Conservation (phyloP, 2,329 filamentous ascomycete genomes). For the Elsinoe batatas region DNA sequence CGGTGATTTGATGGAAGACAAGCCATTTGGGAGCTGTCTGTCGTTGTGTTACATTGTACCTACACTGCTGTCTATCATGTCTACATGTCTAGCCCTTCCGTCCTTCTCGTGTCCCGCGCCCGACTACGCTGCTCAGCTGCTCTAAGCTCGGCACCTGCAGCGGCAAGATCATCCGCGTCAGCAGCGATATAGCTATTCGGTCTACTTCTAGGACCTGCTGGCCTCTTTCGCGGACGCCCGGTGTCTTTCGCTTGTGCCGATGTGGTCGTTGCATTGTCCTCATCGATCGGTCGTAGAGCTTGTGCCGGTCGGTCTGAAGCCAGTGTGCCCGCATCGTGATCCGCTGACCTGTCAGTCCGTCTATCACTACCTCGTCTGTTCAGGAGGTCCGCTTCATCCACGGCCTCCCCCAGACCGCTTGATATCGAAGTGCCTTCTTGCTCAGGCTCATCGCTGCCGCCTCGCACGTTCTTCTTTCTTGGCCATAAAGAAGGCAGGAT, state of each 20-base stretch:
- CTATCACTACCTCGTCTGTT: background rate
- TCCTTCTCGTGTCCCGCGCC: constrained; percentile 12
- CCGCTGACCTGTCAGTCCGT: constrained; percentile 3
- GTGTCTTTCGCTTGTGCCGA: constrained; percentile 2
- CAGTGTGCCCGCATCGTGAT: background rate
- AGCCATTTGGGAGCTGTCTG: too few relatives aligned
- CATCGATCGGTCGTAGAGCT: background rate
- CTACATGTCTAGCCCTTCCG: too few relatives aligned
- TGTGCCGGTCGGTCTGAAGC: constrained; percentile 9
- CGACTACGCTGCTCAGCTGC: constrained; percentile 15
- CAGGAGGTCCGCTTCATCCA: constrained; percentile 10
- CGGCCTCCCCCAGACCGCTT: constrained; percentile 2
- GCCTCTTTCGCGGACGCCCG: background rate
- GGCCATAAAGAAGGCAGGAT: constrained; percentile 76
- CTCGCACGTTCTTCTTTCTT: constrained; percentile 70
- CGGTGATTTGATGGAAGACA: too few relatives aligned
- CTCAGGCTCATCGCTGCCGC: constrained; percentile 50
- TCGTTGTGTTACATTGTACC: too few relatives aligned
- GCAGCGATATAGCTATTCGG: constrained; percentile 7
- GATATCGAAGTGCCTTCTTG: constrained; percentile 27
- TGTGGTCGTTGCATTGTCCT: background rate
- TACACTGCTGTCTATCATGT: too few relatives aligned
- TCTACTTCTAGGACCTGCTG: background rate
- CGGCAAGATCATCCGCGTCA: constrained; percentile 13
- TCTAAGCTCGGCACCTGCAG: constrained; percentile 15